Percentiles rank a stretch among this genome's conserved stretches.
These are phyloP conservation scores for Xylona heveae DNA, from an alignment of 495 filamentous ascomycete genomes.

Conservation along the genomic window DNA sequence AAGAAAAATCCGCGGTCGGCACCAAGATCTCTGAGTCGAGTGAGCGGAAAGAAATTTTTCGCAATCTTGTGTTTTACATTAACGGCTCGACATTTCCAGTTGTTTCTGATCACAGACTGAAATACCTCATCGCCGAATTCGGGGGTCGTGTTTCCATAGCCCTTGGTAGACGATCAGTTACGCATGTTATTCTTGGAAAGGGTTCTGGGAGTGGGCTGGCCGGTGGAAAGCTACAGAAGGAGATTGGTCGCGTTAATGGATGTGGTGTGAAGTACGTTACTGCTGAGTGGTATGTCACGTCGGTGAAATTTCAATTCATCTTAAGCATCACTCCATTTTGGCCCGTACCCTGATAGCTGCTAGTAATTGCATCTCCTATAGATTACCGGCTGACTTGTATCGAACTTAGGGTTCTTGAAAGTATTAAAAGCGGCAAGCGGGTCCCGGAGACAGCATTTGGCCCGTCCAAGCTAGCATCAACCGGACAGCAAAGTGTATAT, in stretches of 20 bases:
- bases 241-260: slow-evolving; percentile 42
- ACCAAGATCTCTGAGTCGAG: background rate
- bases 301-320: background rate
- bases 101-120: slow-evolving; percentile 73
- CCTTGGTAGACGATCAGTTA: slow-evolving; percentile 50
- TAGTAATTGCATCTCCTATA: background rate
- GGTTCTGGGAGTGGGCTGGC: slow-evolving; percentile 63
- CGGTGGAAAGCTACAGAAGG: slow-evolving; percentile 62
- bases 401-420: slow-evolving; percentile 45
- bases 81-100: slow-evolving; percentile 69
- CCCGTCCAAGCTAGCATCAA: slow-evolving; percentile 32
- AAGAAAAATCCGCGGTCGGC: background rate
- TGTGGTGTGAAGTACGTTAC: slow-evolving; percentile 58
- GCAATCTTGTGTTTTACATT: slow-evolving; percentile 53
- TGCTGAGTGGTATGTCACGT: slow-evolving; percentile 48
- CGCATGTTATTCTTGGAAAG: slow-evolving; percentile 66
- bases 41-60: slow-evolving; percentile 30
- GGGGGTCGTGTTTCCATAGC: slow-evolving; percentile 48
- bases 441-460: slow-evolving; percentile 54
- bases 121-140: slow-evolving; percentile 49
- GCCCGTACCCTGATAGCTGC: background rate
- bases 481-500: slow-evolving; percentile 40
- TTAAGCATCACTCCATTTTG: background rate
- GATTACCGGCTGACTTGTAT: background rate
- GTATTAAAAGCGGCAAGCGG: slow-evolving; percentile 51